phyloP scores from a whole-genome alignment of 257 asterid species.

The Rubia yunnanensis region DNA sequence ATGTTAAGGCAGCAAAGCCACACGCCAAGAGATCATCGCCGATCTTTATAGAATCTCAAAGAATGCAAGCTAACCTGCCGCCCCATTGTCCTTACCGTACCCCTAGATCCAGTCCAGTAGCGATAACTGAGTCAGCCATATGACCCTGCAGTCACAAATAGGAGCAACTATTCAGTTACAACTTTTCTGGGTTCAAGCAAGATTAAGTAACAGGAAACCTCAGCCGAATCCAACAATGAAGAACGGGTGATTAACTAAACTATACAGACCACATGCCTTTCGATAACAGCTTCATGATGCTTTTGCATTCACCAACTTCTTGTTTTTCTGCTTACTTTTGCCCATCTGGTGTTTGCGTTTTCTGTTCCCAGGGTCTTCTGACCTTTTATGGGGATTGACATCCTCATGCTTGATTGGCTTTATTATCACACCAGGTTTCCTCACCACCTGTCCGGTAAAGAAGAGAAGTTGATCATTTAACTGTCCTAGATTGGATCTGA shows the following conservation, averaged over 20 bases:
- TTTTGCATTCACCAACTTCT: conserved; percentile 8
- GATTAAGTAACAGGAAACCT: no score
- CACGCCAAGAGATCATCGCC: no score
- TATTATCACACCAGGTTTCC: conserved; percentile 64
- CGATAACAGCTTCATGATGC: background rate
- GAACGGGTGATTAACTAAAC: no score
- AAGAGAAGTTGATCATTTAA: background rate
- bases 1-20: background rate
- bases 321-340: conserved; percentile 17
- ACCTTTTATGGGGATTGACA: conserved; percentile 39
- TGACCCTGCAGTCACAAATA: no score
- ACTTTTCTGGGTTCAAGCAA: no score
- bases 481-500: background rate
- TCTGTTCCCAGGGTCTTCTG: conserved; percentile 21
- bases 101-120: no score
- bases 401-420: conserved; percentile 67
- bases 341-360: conserved; percentile 34
- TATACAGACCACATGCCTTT: background rate
- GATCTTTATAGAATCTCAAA: no score
- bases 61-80: no score
- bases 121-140: no score
- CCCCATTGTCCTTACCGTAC: no score
- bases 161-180: no score
- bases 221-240: no score
- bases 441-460: conserved; percentile 53